A percentile compares a stretch with the other conserved stretches of the same genome.
Conservation (phyloP, 1,284 basidiomycete genomes). For the Cerioporus squamosus region DNA sequence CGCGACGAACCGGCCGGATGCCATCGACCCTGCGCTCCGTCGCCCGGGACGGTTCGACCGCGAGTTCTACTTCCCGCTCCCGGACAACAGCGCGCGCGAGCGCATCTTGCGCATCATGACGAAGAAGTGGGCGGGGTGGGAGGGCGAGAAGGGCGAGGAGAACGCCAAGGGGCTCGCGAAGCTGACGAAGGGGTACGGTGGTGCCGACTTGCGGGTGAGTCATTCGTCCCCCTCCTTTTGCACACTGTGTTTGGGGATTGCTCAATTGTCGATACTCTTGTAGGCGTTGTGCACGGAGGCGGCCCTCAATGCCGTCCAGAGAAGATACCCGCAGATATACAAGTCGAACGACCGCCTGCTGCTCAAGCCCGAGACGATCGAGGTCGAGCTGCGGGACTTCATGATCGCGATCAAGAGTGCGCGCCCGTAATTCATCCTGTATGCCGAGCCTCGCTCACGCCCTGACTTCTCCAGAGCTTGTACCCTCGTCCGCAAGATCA, state of each 20-base stretch:
- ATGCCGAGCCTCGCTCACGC: conserved; percentile 7
- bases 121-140: conserved; percentile 87
- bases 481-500: conserved; percentile 94
- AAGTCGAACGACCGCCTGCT: conserved; percentile 87
- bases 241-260: no score
- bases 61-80: conserved; percentile 98
- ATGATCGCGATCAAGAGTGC: conserved; percentile 94
- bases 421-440: conserved; percentile 43
- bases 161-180: conserved; percentile 79
- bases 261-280: neutral
- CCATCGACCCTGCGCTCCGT: conserved; percentile 94
- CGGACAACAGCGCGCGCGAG: conserved; percentile 82
- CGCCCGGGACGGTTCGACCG: conserved; percentile 96
- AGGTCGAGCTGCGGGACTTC: conserved; percentile 90
- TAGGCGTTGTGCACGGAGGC: conserved; percentile 97
- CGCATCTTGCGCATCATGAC: conserved; percentile 95
- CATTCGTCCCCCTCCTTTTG: neutral
- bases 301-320: conserved; percentile 94
- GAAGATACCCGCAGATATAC: conserved; percentile 98
- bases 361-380: conserved; percentile 87
- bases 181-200: conserved; percentile 97
- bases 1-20: conserved; percentile 97
- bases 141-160: conserved; percentile 57
- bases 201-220: conserved; percentile 91
- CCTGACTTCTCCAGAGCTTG: conserved; percentile 62